phyloP scores from a whole-genome alignment of 805 yeast genomes.

The Limtongozyma cylindracea region DNA sequence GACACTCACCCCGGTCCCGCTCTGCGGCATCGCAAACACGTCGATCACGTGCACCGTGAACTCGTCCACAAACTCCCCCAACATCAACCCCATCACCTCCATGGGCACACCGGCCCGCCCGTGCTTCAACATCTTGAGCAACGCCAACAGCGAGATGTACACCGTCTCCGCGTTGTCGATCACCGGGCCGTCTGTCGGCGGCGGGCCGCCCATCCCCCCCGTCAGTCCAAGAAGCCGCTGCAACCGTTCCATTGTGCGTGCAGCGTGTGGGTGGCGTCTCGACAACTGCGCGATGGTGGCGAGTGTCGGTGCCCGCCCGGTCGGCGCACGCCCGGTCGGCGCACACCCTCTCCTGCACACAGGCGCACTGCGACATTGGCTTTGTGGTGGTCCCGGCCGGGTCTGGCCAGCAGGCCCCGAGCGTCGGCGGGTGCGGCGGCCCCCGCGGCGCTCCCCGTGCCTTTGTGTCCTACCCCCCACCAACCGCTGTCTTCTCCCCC shows the following conservation, averaged over 20 bases:
- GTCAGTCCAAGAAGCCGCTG: slow-evolving; percentile 21
- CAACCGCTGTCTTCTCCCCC: too few species aligned
- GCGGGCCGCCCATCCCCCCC: slow-evolving; percentile 14
- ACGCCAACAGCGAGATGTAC: slow-evolving; percentile 83
- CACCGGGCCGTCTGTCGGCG: slow-evolving; percentile 43
- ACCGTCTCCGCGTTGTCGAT: slow-evolving; percentile 94
- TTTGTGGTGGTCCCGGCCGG: too few species aligned
- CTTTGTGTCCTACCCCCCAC: too few species aligned
- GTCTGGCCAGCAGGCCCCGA: too few species aligned
- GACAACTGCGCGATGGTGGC: too few species aligned
- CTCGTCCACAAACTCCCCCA: slow-evolving; percentile 94
- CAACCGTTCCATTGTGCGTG: slow-evolving; percentile 27
- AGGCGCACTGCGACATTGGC: too few species aligned
- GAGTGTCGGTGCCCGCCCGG: too few species aligned
- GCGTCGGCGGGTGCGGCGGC: too few species aligned
- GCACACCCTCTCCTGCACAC: too few species aligned
- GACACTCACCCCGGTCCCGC: slow-evolving; percentile 94
- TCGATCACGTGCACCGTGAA: slow-evolving; percentile 93
- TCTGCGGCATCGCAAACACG: slow-evolving; percentile 98
- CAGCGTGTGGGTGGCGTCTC: too few species aligned
- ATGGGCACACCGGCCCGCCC: slow-evolving; percentile 78
- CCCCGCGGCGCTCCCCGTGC: too few species aligned
- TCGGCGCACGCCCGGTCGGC: too few species aligned
- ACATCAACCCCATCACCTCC: slow-evolving; percentile 90
- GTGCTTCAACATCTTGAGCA: slow-evolving; percentile 90